Evolutionary conservation across 306 rosid genomes (phyloP).

Genomic region (Quillaja saponaria): DNA sequence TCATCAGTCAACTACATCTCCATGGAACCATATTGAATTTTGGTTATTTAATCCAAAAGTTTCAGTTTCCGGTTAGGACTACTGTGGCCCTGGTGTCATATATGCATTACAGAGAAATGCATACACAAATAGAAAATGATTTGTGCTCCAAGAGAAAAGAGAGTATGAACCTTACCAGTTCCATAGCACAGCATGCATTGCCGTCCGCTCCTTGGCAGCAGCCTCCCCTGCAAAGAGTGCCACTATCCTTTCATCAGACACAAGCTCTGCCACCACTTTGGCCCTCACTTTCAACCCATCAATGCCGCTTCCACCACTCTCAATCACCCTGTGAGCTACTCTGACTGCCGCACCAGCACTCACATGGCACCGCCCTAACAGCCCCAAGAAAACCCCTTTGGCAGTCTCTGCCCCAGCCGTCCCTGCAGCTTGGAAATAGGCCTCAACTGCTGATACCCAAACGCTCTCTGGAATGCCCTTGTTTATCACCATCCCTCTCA

Average conservation of each 20-base stretch:
- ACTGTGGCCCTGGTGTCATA: no score
- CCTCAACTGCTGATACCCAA: slow-evolving; percentile 88
- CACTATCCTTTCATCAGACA: slow-evolving; percentile 80
- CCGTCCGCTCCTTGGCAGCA: slow-evolving; percentile 58
- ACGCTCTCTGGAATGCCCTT: slow-evolving; percentile 80
- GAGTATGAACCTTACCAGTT: slow-evolving; percentile 56
- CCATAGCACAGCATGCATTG: slow-evolving; percentile 91
- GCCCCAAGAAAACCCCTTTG: slow-evolving; percentile 83
- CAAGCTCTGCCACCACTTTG: slow-evolving; percentile 83
- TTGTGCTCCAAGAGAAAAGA: no score
- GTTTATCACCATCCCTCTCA: slow-evolving; percentile 77
- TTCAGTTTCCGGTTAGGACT: no score
- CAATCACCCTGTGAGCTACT: slow-evolving; percentile 65
- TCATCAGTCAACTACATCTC: no score
- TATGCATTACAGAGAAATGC: no score
- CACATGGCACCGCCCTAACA: slow-evolving; percentile 81
- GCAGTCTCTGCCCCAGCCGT: slow-evolving; percentile 89
- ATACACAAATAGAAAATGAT: no score
- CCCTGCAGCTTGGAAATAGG: slow-evolving; percentile 69
- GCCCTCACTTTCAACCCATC: slow-evolving; percentile 73
- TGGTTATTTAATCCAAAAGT: no score
- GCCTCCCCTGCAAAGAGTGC: slow-evolving; percentile 68
- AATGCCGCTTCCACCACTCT: slow-evolving; percentile 34
- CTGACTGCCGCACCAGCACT: slow-evolving; percentile 85
- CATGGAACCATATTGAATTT: no score